A percentile compares a stretch with the other conserved stretches of the same genome.
Evolutionary conservation across 345 rosid species (phyloP).

Genomic region (Barbarea vulgaris): DNA sequence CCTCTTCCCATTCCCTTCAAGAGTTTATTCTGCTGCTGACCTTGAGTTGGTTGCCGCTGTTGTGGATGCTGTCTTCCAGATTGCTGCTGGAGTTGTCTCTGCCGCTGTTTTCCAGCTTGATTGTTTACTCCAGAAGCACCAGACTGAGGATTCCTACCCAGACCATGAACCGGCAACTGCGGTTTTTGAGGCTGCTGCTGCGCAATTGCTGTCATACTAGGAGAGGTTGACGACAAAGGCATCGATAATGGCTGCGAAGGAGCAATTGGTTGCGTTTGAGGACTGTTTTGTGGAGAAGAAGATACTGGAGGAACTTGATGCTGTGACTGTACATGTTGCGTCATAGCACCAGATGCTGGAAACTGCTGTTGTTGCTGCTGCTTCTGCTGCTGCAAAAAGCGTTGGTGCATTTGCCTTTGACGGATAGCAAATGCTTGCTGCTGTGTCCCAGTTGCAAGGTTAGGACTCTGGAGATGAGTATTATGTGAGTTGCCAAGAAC

Average conservation of each 20-base stretch:
- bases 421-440: conserved; percentile 70
- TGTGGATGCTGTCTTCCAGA: conserved; percentile 81
- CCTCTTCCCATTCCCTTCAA: conserved; percentile 83
- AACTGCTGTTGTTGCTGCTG: conserved; percentile 67
- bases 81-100: conserved; percentile 56
- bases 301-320: conserved; percentile 65
- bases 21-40: conserved; percentile 67
- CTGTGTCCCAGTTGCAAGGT: conserved; percentile 57
- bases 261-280: conserved; percentile 61
- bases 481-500: conserved; percentile 55
- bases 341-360: conserved; percentile 56
- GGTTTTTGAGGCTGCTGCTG: conserved; percentile 60
- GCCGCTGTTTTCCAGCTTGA: conserved; percentile 88
- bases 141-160: conserved; percentile 56
- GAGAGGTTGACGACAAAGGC: conserved; percentile 53
- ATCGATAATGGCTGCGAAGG: conserved; percentile 55
- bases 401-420: conserved; percentile 69
- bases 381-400: conserved; percentile 63
- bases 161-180: conserved; percentile 55
- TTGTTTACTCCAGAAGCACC: conserved; percentile 46
- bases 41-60: conserved; percentile 62
- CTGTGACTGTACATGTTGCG: conserved; percentile 62
- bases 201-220: conserved; percentile 53
- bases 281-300: conserved; percentile 63
- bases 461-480: conserved; percentile 63